Conservation (phyloP, 169 alveolate species). For the Pseudocohnilembus persalinus region DNA sequence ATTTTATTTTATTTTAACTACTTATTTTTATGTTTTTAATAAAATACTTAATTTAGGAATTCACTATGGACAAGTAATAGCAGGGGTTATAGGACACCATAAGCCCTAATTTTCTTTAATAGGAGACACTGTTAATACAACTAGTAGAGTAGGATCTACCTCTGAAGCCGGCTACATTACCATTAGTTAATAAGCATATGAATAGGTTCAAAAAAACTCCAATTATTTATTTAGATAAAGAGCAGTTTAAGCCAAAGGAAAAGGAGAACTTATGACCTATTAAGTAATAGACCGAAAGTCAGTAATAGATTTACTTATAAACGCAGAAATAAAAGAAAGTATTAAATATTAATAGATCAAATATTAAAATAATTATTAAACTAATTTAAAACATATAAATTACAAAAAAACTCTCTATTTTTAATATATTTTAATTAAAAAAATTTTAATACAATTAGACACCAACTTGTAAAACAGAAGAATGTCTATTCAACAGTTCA, state of each 20-base stretch:
- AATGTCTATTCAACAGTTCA: background rate
- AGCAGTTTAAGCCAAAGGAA: constrained; percentile 48
- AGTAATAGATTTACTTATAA: background rate
- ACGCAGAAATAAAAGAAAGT: background rate
- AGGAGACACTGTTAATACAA: constrained; percentile 87
- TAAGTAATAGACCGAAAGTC: background rate
- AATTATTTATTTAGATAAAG: constrained; percentile 5
- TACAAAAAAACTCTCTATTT: no score
- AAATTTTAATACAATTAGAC: background rate
- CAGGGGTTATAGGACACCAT: constrained; percentile 87
- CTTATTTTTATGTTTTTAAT: no score
- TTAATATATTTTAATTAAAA: no score
- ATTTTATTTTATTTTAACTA: no score
- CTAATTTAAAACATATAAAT: no score
- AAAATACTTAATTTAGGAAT: no score
- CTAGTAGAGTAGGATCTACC: constrained; percentile 82
- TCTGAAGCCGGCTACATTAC: constrained; percentile 47
- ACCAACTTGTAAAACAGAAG: background rate
- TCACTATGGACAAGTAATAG: constrained; percentile 84
- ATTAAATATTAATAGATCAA: no score
- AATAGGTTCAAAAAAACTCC: constrained; percentile 3
- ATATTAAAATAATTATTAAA: no score
- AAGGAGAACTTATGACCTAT: constrained; percentile 26
- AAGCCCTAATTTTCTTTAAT: constrained; percentile 86
- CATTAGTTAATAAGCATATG: constrained; percentile 40